Percentiles rank a stretch among this genome's conserved stretches.
Evolutionary conservation across 768 basidiomycete species (phyloP).

Genomic region (Filobasidium wieringae): DNA sequence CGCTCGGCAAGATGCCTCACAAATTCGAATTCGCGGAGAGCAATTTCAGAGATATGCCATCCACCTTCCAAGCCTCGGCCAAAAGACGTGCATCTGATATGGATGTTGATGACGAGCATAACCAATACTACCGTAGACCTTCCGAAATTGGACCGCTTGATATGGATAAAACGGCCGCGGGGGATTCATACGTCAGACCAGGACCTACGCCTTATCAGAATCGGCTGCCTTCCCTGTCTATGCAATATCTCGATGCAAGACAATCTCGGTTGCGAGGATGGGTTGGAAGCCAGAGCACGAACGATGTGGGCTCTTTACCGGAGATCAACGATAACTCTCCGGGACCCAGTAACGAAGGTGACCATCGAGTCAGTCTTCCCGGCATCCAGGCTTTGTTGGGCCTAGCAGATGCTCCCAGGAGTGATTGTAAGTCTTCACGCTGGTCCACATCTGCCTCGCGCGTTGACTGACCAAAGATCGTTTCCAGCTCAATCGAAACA

Average conservation of each 20-base stretch:
- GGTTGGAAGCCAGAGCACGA: neutral
- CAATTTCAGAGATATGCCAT: too few species aligned
- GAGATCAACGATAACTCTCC: too few species aligned
- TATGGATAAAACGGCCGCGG: neutral
- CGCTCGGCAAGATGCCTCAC: neutral
- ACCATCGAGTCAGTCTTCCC: constrained; percentile 22
- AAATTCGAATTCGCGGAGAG: too few species aligned
- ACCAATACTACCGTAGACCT: neutral
- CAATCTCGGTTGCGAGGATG: neutral
- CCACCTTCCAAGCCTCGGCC: neutral
- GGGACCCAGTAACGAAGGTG: neutral
- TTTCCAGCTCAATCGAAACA: too few species aligned
- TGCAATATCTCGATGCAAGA: neutral
- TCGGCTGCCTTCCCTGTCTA: neutral
- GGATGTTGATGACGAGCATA: neutral
- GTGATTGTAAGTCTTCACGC: too few species aligned
- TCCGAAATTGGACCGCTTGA: neutral
- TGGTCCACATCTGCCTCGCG: too few species aligned
- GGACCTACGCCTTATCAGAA: neutral
- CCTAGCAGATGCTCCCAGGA: too few species aligned
- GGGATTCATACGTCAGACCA: neutral
- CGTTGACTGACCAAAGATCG: too few species aligned
- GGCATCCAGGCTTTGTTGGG: constrained; percentile 32
- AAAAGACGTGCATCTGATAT: neutral
- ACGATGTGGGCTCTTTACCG: neutral